Base-by-base conservation (phyloP, 2,329 filamentous ascomycete species). In the Phaeosphaeriaceae sp. region DNA sequence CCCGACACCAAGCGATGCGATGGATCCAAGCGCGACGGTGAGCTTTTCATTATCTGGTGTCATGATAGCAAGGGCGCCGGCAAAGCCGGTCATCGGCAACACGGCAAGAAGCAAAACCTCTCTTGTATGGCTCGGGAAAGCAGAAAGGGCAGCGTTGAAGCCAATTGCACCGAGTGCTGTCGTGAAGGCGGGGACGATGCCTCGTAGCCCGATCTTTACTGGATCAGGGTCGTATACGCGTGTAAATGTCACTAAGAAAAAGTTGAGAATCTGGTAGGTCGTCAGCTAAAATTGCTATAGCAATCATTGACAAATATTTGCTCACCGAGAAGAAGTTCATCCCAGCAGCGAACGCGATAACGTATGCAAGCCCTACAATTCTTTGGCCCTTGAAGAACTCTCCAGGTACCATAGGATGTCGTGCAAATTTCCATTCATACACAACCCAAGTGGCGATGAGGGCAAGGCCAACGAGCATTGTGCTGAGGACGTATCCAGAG, bases 391-490 rank as follows among this genome's bases (percentile, higher is more conserved):
- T 59, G 58, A 69, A 70, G n/a, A 73, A 58, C 30, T 71, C 68
- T 6, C 61, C 52, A 3, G 75, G 74, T 13, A 76, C 63, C 68
- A 77, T 75, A 5, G 74, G 74, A 30, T 72, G 61, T 26, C 58
- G 56, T 11, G 74, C 73, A 32, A 70, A 68, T 37, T 72, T 73
- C 60, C 59, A 67, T 46, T 77, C 74, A 56, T 66, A 76, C 6
- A 72, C 46, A 6, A 72, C 42, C 58, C 71, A 76, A 2, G 50
- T 58, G n/a, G 30, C 51, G 16, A 76, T 67, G 1, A 75, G 61
- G 2, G 54, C 50, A 11, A 75, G 51, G 17, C 74, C 73, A 32
- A 73, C 57, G 11, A 76, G 50, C 3, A 76, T 60, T 5, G 65
- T 69, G 48, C 64, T 67, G 5, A 76, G 57, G 1, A 71, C 67